Evolutionary conservation across 495 filamentous ascomycete genomes (phyloP).

Genomic region (Chaetomium fimeti): DNA sequence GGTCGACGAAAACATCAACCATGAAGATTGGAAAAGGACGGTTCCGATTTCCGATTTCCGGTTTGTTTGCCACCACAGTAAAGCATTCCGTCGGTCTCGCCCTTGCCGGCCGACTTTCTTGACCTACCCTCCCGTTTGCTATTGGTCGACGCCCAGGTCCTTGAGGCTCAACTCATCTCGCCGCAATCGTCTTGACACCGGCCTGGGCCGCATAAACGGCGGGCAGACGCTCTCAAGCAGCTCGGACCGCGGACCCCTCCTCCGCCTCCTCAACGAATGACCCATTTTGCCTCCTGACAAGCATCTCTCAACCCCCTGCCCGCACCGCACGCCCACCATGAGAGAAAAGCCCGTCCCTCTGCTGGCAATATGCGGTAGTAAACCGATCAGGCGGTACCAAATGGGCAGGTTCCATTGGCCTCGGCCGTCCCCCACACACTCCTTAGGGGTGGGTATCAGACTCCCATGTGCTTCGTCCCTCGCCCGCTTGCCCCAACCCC

Average conservation of each 20-base stretch:
- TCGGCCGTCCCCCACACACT: background rate
- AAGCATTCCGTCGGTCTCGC: background rate
- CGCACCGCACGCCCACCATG: background rate
- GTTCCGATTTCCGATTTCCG: background rate
- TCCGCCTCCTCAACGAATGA: background rate
- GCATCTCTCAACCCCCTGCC: background rate
- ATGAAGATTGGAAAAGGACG: background rate
- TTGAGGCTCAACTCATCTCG: conserved; percentile 15
- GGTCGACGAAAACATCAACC: background rate
- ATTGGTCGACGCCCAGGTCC: background rate
- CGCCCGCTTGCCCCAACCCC: conserved; percentile 1
- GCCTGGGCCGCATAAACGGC: conserved; percentile 12
- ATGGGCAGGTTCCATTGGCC: conserved; percentile 14
- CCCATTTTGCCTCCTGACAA: conserved; percentile 3
- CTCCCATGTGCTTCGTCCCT: conserved; percentile 2
- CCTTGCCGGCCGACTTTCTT: background rate
- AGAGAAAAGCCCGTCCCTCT: background rate
- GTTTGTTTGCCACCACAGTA: background rate
- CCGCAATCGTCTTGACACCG: background rate
- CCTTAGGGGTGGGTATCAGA: background rate
- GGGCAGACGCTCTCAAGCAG: background rate
- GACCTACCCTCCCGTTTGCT: background rate
- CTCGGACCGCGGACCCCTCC: background rate
- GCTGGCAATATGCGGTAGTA: background rate
- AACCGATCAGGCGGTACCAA: conserved; percentile 11